These are phyloP conservation scores for Scheffersomyces titani DNA, from an alignment of 1,139 yeast genomes.

Conservation along the genomic window DNA sequence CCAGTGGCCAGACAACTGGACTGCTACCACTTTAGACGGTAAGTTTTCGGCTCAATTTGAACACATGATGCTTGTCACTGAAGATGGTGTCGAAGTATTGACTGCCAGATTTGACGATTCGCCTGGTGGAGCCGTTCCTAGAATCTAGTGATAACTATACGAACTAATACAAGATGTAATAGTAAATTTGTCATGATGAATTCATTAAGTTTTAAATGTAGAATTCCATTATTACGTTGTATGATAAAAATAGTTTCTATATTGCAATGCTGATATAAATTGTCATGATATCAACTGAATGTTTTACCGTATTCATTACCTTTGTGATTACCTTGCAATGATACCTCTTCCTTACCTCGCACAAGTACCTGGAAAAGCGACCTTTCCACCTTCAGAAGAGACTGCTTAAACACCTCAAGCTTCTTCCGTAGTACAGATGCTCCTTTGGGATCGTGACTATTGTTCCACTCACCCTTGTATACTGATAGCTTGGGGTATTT, in stretches of 20 bases:
- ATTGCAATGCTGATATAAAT: neutral
- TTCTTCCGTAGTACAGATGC: conserved; percentile 21
- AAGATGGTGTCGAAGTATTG: conserved; percentile 88
- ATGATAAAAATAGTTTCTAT: no score
- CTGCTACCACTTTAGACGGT: conserved; percentile 88
- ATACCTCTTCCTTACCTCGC: conserved; percentile 17
- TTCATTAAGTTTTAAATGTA: no score
- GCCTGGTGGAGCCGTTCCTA: conserved; percentile 60
- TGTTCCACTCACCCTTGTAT: conserved; percentile 20
- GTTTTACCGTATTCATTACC: neutral
- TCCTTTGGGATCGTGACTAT: conserved; percentile 15
- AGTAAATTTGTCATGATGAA: neutral
- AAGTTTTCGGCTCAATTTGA: conserved; percentile 91
- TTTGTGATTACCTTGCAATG: neutral
- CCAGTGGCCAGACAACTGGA: conserved; percentile 99
- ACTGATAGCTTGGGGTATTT: conserved; percentile 23
- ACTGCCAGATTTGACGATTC: conserved; percentile 59
- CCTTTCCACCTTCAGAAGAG: conserved; percentile 26
- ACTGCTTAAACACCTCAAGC: conserved; percentile 25
- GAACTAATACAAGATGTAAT: neutral
- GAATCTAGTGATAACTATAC: conserved; percentile 33
- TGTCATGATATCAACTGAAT: neutral
- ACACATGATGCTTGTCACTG: conserved; percentile 90
- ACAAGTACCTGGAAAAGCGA: conserved; percentile 27
- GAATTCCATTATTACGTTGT: neutral